Conservation (phyloP, 495 filamentous ascomycete species). For the Aspergillus olivimuriae region DNA sequence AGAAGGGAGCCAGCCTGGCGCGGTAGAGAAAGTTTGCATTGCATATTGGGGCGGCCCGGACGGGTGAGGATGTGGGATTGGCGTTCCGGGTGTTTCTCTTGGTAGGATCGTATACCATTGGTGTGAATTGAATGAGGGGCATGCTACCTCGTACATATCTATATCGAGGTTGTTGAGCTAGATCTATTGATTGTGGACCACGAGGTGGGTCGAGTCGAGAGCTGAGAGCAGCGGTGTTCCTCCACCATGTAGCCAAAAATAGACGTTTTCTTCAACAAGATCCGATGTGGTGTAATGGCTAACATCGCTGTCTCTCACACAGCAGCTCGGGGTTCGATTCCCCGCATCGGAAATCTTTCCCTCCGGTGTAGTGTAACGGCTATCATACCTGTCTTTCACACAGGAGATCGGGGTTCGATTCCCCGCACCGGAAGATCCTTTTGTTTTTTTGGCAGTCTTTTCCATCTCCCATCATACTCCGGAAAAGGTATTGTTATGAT, state of each 20-base stretch:
- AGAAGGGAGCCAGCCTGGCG: neutral
- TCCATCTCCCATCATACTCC: neutral
- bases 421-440: slow-evolving; percentile 11
- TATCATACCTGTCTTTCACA: slow-evolving; percentile 19
- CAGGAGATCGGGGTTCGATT: slow-evolving; percentile 21
- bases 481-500: too few species aligned
- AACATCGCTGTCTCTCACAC: slow-evolving; percentile 29
- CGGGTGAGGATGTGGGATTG: too few species aligned
- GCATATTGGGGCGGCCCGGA: too few species aligned
- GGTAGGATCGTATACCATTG: too few species aligned
- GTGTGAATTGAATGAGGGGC: too few species aligned
- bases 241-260: neutral
- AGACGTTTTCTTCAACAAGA: neutral
- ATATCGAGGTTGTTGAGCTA: too few species aligned
- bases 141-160: too few species aligned
- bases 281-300: slow-evolving; percentile 31
- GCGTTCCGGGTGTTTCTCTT: too few species aligned
- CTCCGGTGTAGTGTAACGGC: slow-evolving; percentile 15
- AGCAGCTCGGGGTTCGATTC: slow-evolving; percentile 31
- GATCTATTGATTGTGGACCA: too few species aligned
- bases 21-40: too few species aligned
- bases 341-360: slow-evolving; percentile 17
- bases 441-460: slow-evolving; percentile 1
- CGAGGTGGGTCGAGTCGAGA: too few species aligned
- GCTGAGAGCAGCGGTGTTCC: too few species aligned